Base-by-base conservation (phyloP, 2,329 filamentous ascomycete genomes). In the Phyllosticta citrichinensis region DNA sequence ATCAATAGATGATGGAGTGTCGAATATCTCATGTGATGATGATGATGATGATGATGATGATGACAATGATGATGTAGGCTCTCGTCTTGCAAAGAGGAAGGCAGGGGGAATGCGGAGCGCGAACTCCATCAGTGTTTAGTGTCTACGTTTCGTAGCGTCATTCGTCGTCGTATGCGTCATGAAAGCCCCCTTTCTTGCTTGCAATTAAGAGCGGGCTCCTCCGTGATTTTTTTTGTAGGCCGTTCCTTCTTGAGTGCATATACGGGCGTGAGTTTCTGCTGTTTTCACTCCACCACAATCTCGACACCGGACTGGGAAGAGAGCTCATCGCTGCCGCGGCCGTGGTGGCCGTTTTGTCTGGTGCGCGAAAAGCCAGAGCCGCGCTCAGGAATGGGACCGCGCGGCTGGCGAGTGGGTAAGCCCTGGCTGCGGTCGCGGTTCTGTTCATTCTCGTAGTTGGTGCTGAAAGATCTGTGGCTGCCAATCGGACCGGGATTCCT, bases 281-380 rank as follows among this genome's bases (percentile, higher is more conserved):
- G 55, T 56, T 47, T 64, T 71, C 66, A 72, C 76, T 85, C 83
- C 67, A 85, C 83, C 67, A 85, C 83, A 70, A 86, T 84, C 71
- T 85, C 82, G 65, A 84, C 80, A 62, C 80, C 80, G 64, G 81
- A 83, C 67, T 80, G 81, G 65, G 81, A 79, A 61, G 82, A 82
- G 62, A 86, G 74, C 70, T 87, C 84, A 67, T 87, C 84, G 71
- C 83, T 86, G 67, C 81, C 82, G 66, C 83, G 81, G 61, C 79
- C 73, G 67, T 82, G 80, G 70, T 86, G 83, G 68, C 83, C 83
- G 68, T 85, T 86, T 67, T 81, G 82, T 67, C 83, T 77, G 63
- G 79, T 69, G 59, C 78, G 75, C 58, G 77, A 76, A 74, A 79
- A 87, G 74, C 75, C 83, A 69, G 58, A 75, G 58, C 82, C 82